Conservation (phyloP, 2,329 filamentous ascomycete genomes). For the Thermoascus crustaceus region DNA sequence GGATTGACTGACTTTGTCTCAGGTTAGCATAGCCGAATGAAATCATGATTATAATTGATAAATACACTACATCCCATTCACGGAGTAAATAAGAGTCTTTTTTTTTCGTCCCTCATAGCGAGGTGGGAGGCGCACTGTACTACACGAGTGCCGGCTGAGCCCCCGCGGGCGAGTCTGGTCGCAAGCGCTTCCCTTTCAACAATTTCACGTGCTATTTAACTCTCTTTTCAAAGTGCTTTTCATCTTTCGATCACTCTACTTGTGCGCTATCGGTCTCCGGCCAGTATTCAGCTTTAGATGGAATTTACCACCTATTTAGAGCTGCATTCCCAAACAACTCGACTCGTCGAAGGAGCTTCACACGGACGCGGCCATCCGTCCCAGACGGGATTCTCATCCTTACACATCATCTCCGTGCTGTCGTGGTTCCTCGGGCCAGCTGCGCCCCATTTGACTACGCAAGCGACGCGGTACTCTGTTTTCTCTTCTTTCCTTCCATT, state of each 20-base stretch:
- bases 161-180: constrained; percentile 24
- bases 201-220: constrained; percentile 35
- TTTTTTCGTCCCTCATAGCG: too few relatives aligned
- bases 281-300: constrained; percentile 36
- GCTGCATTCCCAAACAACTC: constrained; percentile 40
- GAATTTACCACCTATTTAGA: constrained; percentile 39
- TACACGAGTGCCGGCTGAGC: constrained; percentile 24
- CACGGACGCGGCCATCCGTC: constrained; percentile 19
- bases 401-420: too few relatives aligned
- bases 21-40: too few relatives aligned
- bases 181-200: constrained; percentile 31
- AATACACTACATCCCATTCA: too few relatives aligned
- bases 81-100: too few relatives aligned
- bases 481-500: too few relatives aligned
- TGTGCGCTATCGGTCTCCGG: constrained; percentile 36
- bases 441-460: too few relatives aligned
- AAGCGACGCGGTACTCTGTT: too few relatives aligned
- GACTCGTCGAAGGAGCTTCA: constrained; percentile 37
- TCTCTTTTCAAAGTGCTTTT: constrained; percentile 36
- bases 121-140: too few relatives aligned
- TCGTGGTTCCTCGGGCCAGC: too few relatives aligned
- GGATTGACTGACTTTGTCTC: too few relatives aligned
- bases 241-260: constrained; percentile 38
- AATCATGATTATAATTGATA: too few relatives aligned
- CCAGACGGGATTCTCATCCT: constrained; percentile 27